Base-by-base conservation (phyloP, 768 basidiomycete genomes). In the Mycena rosella region DNA sequence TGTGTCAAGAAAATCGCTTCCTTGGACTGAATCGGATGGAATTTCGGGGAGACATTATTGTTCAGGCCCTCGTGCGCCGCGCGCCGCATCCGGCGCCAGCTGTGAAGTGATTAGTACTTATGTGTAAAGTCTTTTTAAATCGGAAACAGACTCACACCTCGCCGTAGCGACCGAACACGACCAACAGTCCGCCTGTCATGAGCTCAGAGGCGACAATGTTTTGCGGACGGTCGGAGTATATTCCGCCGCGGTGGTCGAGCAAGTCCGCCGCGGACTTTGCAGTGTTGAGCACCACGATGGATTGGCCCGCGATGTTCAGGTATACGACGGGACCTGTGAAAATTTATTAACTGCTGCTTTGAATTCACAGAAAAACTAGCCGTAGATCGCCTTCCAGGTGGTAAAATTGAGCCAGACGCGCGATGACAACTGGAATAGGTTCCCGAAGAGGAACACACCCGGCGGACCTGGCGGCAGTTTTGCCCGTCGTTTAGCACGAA, bases 201-300 rank as follows among this genome's bases (percentile, higher is more conserved):
- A 74, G 24, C 75, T 78, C 51, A 44, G 38, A 26, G 14, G 70
- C 68, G 26, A 71, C 67, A 44, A 74, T 73, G 36, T 62, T 66
- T 30, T 61, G 52, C 3, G 73, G 71, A 20, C 78, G 70, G 40
- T 78, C 76, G 0, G 73, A 74, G 65, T 79, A 78, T 47, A 73
- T 78, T 1, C 47, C 54, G 8, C 73, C 65, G 20, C 79, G 76
- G 30, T 75, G 75, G 44, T 82, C 80, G 24, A 82, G 69, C 18
- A 84, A 72, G 34, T 84, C 83, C 10, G 57, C 64, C 1, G 77
- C 79, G 17, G 75, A 73, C 60, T 73, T 75, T 38, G 71, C 67
- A 26, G 71, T 76, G 72, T 81, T 82, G 20, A 83, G 54, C 27
- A 83, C 26, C 20, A 83, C 27, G 24, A 83, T 77, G 52, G 79